These are phyloP conservation scores for Daldinia eschscholtzii DNA, from an alignment of 2,329 filamentous ascomycete species.

Conservation along the genomic window DNA sequence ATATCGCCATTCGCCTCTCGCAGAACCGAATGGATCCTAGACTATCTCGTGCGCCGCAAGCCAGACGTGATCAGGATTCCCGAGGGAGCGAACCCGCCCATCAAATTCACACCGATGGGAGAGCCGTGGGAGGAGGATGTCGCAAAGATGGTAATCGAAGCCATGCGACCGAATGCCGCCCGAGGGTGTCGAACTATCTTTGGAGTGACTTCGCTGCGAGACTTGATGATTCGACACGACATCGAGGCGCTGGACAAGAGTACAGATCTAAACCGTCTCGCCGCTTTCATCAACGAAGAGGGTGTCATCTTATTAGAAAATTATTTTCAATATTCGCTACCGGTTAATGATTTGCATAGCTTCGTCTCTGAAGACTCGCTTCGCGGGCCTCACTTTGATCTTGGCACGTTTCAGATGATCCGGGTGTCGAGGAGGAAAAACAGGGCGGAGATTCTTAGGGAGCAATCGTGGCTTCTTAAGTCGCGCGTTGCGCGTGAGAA, in stretches of 20 bases:
- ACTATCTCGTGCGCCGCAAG: not conserved
- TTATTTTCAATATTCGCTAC: not conserved
- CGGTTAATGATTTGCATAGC: not conserved
- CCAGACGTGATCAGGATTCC: not conserved
- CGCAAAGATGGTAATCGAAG: not conserved
- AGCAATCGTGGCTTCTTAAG: conserved; percentile 14
- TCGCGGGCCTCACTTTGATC: not conserved
- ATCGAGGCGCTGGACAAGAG: not conserved
- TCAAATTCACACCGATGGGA: not conserved
- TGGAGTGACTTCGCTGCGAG: not conserved
- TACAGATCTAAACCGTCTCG: not conserved
- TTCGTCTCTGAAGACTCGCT: not conserved
- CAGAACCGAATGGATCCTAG: not conserved
- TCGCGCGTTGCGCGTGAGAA: not conserved
- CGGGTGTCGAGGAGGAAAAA: not conserved
- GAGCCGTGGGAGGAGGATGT: not conserved
- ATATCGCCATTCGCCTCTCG: not conserved
- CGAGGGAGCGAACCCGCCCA: too few species aligned
- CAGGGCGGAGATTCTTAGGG: not conserved
- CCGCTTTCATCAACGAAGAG: too few species aligned
- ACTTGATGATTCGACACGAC: not conserved
- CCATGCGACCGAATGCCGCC: not conserved
- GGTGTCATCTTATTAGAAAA: not conserved
- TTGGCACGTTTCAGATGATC: not conserved
- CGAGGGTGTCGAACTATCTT: not conserved